Evolutionary conservation across 306 rosid species (phyloP).

Genomic region (Sophora flavescens): DNA sequence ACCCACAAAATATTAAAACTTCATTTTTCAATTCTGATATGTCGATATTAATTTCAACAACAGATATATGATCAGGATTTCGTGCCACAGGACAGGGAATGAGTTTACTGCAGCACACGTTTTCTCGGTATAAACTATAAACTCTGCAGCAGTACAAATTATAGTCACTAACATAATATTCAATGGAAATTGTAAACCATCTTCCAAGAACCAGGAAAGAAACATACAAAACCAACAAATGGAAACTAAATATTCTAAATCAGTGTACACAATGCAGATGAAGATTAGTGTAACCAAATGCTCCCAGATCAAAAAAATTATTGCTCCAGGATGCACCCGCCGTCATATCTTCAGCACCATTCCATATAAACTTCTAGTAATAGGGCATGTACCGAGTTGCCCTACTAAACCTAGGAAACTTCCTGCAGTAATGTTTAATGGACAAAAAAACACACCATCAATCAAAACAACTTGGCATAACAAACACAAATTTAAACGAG

Average conservation of each 20-base stretch:
- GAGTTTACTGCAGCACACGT: slow-evolving; percentile 24
- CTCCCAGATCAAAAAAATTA: slow-evolving; percentile 13
- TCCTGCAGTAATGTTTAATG: slow-evolving; percentile 61
- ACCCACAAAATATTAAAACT: neutral
- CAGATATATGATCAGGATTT: slow-evolving; percentile 3
- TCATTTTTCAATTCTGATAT: neutral
- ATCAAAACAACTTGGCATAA: slow-evolving; percentile 8
- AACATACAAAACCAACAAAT: slow-evolving; percentile 22
- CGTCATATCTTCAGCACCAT: slow-evolving; percentile 25
- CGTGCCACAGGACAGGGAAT: neutral
- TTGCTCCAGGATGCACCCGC: slow-evolving; percentile 39
- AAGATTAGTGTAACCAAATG: slow-evolving; percentile 5
- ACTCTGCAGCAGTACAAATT: neutral
- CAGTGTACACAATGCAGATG: slow-evolving; percentile 20
- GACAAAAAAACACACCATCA: slow-evolving; percentile 25
- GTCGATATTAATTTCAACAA: slow-evolving; percentile 16
- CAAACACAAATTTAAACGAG: neutral
- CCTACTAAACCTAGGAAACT: slow-evolving; percentile 85
- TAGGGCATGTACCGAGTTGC: slow-evolving; percentile 85
- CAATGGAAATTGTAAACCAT: slow-evolving; percentile 37
- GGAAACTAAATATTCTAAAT: slow-evolving; percentile 6
- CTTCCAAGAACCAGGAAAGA: slow-evolving; percentile 23
- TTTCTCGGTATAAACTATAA: slow-evolving; percentile 29
- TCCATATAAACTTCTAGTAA: slow-evolving; percentile 53
- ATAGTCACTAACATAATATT: slow-evolving; percentile 26